Evolutionary conservation across 2,329 filamentous ascomycete species (phyloP).

Genomic region (Monilinia fructigena): DNA sequence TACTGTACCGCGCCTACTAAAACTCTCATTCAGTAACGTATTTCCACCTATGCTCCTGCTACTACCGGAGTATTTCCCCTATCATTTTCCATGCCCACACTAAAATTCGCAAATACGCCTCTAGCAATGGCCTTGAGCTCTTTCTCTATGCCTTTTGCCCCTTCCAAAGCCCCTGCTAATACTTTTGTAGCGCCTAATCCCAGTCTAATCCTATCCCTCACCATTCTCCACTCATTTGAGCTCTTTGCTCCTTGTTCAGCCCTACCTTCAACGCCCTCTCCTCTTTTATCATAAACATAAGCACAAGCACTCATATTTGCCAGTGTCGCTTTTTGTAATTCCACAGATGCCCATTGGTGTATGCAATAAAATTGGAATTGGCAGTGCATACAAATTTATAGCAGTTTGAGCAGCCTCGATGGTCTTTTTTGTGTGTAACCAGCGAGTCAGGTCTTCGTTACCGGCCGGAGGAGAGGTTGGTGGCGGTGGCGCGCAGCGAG

Average conservation of each 20-base stretch:
- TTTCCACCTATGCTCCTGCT: neutral
- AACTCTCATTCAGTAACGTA: neutral
- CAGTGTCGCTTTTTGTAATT: constrained; percentile 55
- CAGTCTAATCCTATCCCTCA: constrained; percentile 55
- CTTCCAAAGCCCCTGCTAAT: constrained; percentile 55
- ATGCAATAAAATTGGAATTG: constrained; percentile 53
- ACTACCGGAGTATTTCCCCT: neutral
- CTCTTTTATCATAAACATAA: constrained; percentile 42
- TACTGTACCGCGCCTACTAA: neutral
- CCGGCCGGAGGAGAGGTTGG: constrained; percentile 12
- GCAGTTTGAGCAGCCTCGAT: constrained; percentile 57
- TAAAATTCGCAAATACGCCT: constrained; percentile 22
- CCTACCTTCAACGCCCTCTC: neutral
- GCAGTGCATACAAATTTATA: constrained; percentile 55
- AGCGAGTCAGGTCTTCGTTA: constrained; percentile 26
- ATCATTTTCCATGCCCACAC: neutral
- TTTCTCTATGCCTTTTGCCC: constrained; percentile 53
- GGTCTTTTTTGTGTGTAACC: constrained; percentile 58
- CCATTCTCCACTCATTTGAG: constrained; percentile 43
- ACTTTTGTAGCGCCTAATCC: constrained; percentile 59
- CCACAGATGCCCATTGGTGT: constrained; percentile 58
- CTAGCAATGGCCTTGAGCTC: constrained; percentile 42
- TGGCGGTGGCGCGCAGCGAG: constrained; percentile 30
- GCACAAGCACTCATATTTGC: constrained; percentile 61
- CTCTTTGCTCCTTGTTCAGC: neutral